Evolutionary conservation across 345 rosid genomes (phyloP), one percentile per base, ranked within the genome.

Genomic region (Populus euphratica): DNA sequence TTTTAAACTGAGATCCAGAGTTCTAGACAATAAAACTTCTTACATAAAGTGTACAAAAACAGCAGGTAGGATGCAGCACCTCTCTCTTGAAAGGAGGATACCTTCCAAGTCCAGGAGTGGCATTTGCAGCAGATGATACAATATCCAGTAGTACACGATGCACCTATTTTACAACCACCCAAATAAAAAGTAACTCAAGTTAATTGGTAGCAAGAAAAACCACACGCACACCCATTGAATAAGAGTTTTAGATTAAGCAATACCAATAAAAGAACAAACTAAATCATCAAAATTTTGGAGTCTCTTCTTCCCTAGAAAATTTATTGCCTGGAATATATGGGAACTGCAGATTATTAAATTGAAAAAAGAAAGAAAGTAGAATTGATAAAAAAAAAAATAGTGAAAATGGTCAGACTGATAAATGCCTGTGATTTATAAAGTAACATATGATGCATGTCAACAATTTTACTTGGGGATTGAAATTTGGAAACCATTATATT

Each of bases 101-200:
- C 86, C 98, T 92, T 79, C 98, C 99, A 43, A 96, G 97, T 78
- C 98, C 99, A 76, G 97, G 97, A 41, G 98, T 96, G 76, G 97
- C 91, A 89, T 87, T 94, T 77, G 97, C 98, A 59, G 97, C 81
- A 27, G 98, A 83, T 83, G 95, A 86, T 76, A 92, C 97, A 75
- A 96, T 89, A 82, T 94, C 97, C 87, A 92, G 84, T 77, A 94
- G 88, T 17, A 96, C 98, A 74, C 90, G 94, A 85, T 96, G 97
- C 69, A 96, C 99, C 99, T 96, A 82, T 68, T 38, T 41, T n/a
- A 17, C 16, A 68, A 25, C 47, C 23, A 39, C 16, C 72, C 44
- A 69, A n/a, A 69, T 44, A 43, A 21, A 38, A 25, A 23, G 52
- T 20, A 65, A 18, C 10, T 65, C 3, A 65, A 65, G 12, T 1